These are phyloP conservation scores for Stevia rebaudiana DNA, from an alignment of 140 eudicot genomes.

Conservation along the genomic window DNA sequence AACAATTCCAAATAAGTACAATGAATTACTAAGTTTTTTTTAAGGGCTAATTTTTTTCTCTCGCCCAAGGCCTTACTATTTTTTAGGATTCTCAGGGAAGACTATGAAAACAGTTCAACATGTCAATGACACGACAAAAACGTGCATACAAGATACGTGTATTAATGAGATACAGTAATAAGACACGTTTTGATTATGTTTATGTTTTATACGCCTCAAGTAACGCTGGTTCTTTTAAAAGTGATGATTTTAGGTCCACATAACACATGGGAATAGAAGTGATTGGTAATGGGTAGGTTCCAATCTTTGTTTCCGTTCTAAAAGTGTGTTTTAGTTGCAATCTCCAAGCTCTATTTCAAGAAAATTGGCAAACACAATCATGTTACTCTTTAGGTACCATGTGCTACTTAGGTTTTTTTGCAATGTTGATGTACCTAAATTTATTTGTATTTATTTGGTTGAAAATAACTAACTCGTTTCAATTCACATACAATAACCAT, in stretches of 20 bases:
- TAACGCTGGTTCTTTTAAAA: neutral
- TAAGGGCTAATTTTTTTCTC: no score
- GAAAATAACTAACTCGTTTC: no score
- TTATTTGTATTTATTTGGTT: conserved; percentile 1
- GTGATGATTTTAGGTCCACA: conserved; percentile 14
- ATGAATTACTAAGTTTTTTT: no score
- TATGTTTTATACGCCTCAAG: conserved; percentile 11
- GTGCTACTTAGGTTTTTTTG: conserved; percentile 19
- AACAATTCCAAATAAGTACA: no score
- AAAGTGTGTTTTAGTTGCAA: conserved; percentile 21
- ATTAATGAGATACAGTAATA: neutral
- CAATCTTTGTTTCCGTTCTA: conserved; percentile 26
- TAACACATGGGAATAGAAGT: conserved; percentile 26
- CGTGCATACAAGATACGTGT: neutral
- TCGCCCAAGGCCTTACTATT: no score
- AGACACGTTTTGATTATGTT: neutral
- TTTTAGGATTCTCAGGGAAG: no score
- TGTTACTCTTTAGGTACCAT: conserved; percentile 27
- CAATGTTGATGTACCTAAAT: conserved; percentile 15
- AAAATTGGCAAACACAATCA: conserved; percentile 26
- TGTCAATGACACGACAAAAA: no score
- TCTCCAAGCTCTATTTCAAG: conserved; percentile 23
- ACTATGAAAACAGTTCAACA: no score
- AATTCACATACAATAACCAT: no score
- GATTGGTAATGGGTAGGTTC: conserved; percentile 25